Conservation (phyloP, 2,329 filamentous ascomycete species). For the Neonectria punicea region DNA sequence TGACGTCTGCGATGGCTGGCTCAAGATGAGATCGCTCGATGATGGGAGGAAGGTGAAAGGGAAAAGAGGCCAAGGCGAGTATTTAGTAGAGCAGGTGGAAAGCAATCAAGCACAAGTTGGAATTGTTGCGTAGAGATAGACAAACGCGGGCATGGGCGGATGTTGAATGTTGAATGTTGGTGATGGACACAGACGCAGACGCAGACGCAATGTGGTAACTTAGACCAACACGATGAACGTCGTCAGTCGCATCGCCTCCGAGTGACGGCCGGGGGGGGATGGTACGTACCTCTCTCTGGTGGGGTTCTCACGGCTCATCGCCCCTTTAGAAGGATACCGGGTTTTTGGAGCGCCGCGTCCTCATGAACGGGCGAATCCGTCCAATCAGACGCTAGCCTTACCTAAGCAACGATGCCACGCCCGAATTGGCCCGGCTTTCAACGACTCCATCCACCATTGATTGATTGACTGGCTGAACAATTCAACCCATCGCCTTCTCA, state of each 20-base stretch:
- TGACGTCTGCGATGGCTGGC: slow-evolving; percentile 14
- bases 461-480: slow-evolving; percentile 20
- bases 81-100: too few species aligned
- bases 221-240: not conserved
- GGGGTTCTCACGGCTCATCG: too few species aligned
- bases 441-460: slow-evolving; percentile 28
- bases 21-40: slow-evolving; percentile 10
- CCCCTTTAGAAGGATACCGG: slow-evolving; percentile 6
- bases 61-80: not conserved
- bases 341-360: not conserved
- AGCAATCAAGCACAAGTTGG: not conserved
- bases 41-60: not conserved
- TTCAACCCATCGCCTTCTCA: slow-evolving; percentile 8
- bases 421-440: slow-evolving; percentile 34
- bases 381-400: slow-evolving; percentile 38
- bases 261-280: not conserved
- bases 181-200: not conserved
- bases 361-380: too few species aligned
- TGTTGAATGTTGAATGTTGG: not conserved
- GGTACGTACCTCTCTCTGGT: not conserved
- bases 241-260: not conserved
- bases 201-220: slow-evolving; percentile 23
- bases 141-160: not conserved
- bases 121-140: not conserved
- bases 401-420: slow-evolving; percentile 35